Evolutionary conservation across 148 eudicot genomes (phyloP), one percentile per base, ranked within the genome.

Genomic region (Diospyros lotus): DNA sequence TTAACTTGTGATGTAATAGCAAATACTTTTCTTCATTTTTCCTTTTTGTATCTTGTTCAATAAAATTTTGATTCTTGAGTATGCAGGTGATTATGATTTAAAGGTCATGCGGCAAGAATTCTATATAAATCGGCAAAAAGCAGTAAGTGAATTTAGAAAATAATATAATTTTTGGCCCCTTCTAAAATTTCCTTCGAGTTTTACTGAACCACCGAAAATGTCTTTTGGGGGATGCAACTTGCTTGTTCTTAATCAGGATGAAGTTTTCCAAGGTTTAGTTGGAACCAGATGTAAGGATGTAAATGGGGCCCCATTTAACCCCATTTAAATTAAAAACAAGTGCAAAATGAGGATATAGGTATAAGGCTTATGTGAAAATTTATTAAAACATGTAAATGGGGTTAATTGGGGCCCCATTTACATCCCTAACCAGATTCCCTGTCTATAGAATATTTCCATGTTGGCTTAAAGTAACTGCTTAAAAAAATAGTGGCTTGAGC

Each of bases 61-160:
- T 68, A 41, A 12, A 9, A 61, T 64, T 62, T 39, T 48, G 38
- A 41, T 62, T 41, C 41, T 9, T 12, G 15, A 53, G 50, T 52
- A 71, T 69, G 50, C 79, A 95, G 99, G 99, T 84, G 99, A 95
- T 78, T 95, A 95, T 82, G 99, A 95, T 88, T 79, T 95, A 45
- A 95, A 91, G 89, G 97, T 95, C 84, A 92, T 95, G 99, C 98
- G 97, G 62, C 99, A 95, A 79, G 99, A 95, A 73, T 89, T 80
- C 75, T 95, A 95, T 80, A 91, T 95, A 73, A 87, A 74, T 84
- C 92, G 93, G 71, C 99, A 95, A 81, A 95, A 95, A 79, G 85
- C 81, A 88, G 99, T 95, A 91, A 64, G 96, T 62, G 64, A 17
- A 39, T 44, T 64, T 58, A 18, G 56, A 52, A 48, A 46, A 59